Conservation (phyloP, 768 basidiomycete genomes). For the Tricholoma bakamatsutake region DNA sequence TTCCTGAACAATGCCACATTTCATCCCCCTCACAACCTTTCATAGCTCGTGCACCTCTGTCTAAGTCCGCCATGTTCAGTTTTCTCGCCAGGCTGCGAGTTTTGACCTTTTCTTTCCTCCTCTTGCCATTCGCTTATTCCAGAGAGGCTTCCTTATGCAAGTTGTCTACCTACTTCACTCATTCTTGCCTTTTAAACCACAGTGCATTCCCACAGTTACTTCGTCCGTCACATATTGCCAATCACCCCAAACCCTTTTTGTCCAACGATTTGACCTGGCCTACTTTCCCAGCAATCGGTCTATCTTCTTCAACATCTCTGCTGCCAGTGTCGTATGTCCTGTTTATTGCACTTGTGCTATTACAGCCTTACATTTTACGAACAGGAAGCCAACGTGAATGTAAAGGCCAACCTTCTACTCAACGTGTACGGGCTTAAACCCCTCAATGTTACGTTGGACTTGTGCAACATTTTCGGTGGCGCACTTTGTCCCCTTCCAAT, state of each 20-base stretch:
- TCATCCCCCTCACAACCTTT: neutral
- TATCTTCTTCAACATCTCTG: conserved; percentile 79
- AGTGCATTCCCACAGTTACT: conserved; percentile 49
- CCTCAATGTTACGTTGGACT: conserved; percentile 79
- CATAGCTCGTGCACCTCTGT: neutral
- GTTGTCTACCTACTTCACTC: conserved; percentile 22
- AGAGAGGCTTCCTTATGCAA: conserved; percentile 56
- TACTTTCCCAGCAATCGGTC: conserved; percentile 70
- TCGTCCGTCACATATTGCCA: conserved; percentile 86
- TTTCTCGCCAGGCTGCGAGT: conserved; percentile 76
- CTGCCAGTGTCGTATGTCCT: conserved; percentile 73
- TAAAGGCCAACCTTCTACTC: conserved; percentile 75
- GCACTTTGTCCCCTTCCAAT: conserved; percentile 77
- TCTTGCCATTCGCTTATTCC: conserved; percentile 34
- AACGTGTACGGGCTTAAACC: conserved; percentile 86
- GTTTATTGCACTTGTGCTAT: too few relatives aligned
- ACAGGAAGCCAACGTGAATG: conserved; percentile 71
- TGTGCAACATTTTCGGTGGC: conserved; percentile 74
- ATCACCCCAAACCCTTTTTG: conserved; percentile 72
- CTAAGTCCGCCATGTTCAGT: neutral
- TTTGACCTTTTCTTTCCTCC: conserved; percentile 34
- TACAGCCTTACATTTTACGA: neutral
- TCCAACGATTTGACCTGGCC: conserved; percentile 70
- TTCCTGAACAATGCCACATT: neutral
- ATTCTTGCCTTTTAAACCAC: conserved; percentile 8